Percentiles rank a stretch among this genome's conserved stretches.
Evolutionary conservation across 352 stramenopile genomes (phyloP).

Genomic region (Pythium monospermum): DNA sequence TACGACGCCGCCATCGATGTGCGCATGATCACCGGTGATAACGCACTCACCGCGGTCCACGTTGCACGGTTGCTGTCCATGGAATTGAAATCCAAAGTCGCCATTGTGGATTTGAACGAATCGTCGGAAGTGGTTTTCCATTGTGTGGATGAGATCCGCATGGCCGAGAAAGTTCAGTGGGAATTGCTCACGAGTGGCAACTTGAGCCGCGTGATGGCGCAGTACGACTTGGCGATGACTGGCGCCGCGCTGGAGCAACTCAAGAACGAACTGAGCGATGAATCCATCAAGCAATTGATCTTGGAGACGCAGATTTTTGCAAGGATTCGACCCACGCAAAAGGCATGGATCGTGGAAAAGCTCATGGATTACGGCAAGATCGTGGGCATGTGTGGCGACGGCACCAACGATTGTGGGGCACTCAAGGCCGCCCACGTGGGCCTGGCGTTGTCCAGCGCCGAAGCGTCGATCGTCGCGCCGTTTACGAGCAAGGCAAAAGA

Average conservation of each 20-base stretch:
- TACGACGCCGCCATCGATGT: slow-evolving; percentile 51
- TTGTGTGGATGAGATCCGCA: slow-evolving; percentile 28
- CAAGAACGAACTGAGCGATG: slow-evolving; percentile 19
- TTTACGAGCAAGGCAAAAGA: slow-evolving; percentile 85
- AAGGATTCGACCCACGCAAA: slow-evolving; percentile 48
- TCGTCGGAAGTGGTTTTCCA: slow-evolving; percentile 23
- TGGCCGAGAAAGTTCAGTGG: slow-evolving; percentile 25
- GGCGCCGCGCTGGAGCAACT: slow-evolving; percentile 43
- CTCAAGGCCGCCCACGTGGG: slow-evolving; percentile 85
- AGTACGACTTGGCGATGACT: slow-evolving; percentile 44
- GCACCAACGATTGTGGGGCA: slow-evolving; percentile 82
- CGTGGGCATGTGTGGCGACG: slow-evolving; percentile 54
- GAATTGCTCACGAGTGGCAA: slow-evolving; percentile 27
- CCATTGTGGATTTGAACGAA: slow-evolving; percentile 35
- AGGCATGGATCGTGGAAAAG: slow-evolving; percentile 50
- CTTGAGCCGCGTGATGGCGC: slow-evolving; percentile 18
- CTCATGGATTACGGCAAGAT: slow-evolving; percentile 40
- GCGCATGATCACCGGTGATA: slow-evolving; percentile 82
- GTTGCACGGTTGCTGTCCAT: slow-evolving; percentile 41
- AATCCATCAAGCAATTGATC: slow-evolving; percentile 36
- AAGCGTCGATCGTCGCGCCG: slow-evolving; percentile 81
- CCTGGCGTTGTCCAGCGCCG: slow-evolving; percentile 73
- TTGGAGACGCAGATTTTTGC: slow-evolving; percentile 46
- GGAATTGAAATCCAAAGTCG: slow-evolving; percentile 29
- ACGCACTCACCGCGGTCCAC: slow-evolving; percentile 44